Evolutionary conservation across 2,329 filamentous ascomycete species (phyloP), one percentile per base, ranked within the genome.

Genomic region (Cryphonectria nitschkei): DNA sequence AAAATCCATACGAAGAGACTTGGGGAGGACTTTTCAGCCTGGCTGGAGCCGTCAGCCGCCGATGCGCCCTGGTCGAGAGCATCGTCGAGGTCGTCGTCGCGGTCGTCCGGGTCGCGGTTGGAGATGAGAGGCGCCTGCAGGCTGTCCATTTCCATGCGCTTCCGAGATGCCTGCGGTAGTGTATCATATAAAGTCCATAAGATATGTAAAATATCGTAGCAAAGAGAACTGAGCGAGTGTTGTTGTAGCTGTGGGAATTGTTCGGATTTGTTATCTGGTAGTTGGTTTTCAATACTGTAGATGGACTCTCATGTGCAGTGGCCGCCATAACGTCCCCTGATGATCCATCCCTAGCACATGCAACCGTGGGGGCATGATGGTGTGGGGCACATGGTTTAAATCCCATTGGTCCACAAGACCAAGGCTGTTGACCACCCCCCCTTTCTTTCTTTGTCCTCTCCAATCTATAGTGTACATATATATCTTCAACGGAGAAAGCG

Each of bases 1-100:
- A 92, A 81, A 19, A 89, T 77, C 83, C 89, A 87, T 43, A 92
- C 84, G 73, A 89, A 90, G 29, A 84, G 67, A 2, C 86, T 83
- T 3, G 84, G 83, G n/a, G 74, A 63, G 13, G 72, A 71, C 9
- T 68, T 56, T 4, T 37, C 62, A 9, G 71, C 74, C 60, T 66
- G 70, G 29, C 34, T 26, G 22, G 62, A 34, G 60, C 65, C 73
- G 34, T 75, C 67, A 54, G 75, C 72, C 72, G 70, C 6, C 69
- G 67, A 14, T n/a, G 16, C 34, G 39, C 37, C 6, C 37, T 41
- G 34, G 3, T 41, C 65, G 56, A 68, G 72, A 43, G 75, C 75
- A 74, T 82, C 81, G 69, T 75, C 76, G 50, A 74, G 73, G 50
- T 76, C 74, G 67, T 75, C 71, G 22, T 73, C 73, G 66, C 72